phyloP scores from a whole-genome alignment of 208 protist genomes.

The Novymonas esmeraldas region DNA sequence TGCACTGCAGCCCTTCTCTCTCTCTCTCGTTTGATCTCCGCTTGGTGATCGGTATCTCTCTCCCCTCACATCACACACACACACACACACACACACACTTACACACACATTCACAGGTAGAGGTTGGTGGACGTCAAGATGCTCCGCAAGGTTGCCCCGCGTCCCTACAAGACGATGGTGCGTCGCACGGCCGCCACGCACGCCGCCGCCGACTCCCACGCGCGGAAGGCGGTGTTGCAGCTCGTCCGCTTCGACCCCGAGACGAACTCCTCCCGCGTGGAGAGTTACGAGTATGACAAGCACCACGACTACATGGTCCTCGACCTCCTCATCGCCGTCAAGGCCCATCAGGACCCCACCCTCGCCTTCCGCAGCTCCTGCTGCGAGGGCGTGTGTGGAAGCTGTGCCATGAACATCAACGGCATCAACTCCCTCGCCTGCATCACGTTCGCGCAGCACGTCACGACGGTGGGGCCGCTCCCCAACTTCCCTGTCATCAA shows the following conservation, averaged over 20 bases:
- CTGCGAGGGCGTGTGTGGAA: slow-evolving; percentile 93
- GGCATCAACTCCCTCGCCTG: slow-evolving; percentile 93
- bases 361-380: slow-evolving; percentile 91
- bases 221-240: slow-evolving; percentile 77
- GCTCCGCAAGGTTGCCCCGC: slow-evolving; percentile 70
- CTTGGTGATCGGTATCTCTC: too few relatives aligned
- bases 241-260: slow-evolving; percentile 88
- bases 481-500: slow-evolving; percentile 93
- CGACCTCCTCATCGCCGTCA: slow-evolving; percentile 89
- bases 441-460: slow-evolving; percentile 84
- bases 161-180: slow-evolving; percentile 84
- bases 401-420: slow-evolving; percentile 95
- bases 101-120: neutral
- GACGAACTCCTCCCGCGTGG: slow-evolving; percentile 82
- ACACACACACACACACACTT: neutral
- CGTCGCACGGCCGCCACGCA: slow-evolving; percentile 65
- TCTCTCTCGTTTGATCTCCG: too few relatives aligned
- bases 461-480: slow-evolving; percentile 86
- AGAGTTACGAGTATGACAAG: slow-evolving; percentile 92
- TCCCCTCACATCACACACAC: neutral
- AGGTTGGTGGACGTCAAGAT: slow-evolving; percentile 28
- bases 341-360: slow-evolving; percentile 92
- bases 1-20: too few relatives aligned
- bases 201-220: slow-evolving; percentile 35
- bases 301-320: slow-evolving; percentile 94